A percentile compares a stretch with the other conserved stretches of the same genome.
phyloP scores from a whole-genome alignment of 192 early-diverging fungal genomes.

The Coemansia sp. region DNA sequence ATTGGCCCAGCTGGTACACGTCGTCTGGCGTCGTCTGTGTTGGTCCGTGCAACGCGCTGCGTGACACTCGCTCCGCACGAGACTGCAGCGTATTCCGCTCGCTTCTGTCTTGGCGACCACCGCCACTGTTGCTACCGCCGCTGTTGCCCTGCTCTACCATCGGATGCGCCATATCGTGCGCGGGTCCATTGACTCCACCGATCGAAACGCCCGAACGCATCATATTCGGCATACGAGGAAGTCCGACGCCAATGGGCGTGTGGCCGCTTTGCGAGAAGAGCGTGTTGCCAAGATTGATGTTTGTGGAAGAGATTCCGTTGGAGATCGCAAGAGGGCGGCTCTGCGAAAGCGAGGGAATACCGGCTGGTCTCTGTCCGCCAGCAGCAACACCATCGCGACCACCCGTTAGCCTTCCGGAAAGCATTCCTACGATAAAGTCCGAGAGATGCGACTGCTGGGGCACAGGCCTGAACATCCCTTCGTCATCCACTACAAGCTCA shows the following conservation, averaged over 20 bases:
- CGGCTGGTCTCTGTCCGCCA: constrained; percentile 10
- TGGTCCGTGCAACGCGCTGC: constrained; percentile 28
- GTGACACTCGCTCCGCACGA: constrained; percentile 45
- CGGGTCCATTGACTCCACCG: constrained; percentile 18
- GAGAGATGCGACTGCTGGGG: constrained; percentile 14
- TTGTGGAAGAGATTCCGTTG: constrained; percentile 22
- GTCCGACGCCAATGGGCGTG: constrained; percentile 12
- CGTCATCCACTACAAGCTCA: constrained; percentile 39
- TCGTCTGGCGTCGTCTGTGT: constrained; percentile 35
- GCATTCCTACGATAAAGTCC: constrained; percentile 33
- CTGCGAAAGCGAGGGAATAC: constrained; percentile 8
- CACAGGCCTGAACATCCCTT: constrained; percentile 5
- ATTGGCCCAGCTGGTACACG: constrained; percentile 38
- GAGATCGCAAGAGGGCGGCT: constrained; percentile 24
- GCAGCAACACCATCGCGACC: constrained; percentile 7
- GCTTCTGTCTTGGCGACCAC: constrained; percentile 11
- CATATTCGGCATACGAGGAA: constrained; percentile 31
- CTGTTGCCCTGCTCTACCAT: constrained; percentile 25
- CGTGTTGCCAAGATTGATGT: constrained; percentile 2
- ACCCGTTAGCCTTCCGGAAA: constrained; percentile 14
- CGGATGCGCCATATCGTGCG: constrained; percentile 43
- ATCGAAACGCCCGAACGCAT: constrained; percentile 20
- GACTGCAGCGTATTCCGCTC: constrained; percentile 32
- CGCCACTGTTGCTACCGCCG: no score
- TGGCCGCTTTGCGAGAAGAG: background rate